A percentile compares a stretch with the other conserved stretches of the same genome.
Evolutionary conservation across 2,329 filamentous ascomycete genomes (phyloP).

Genomic region (Ophidiomyces ophidiicola): DNA sequence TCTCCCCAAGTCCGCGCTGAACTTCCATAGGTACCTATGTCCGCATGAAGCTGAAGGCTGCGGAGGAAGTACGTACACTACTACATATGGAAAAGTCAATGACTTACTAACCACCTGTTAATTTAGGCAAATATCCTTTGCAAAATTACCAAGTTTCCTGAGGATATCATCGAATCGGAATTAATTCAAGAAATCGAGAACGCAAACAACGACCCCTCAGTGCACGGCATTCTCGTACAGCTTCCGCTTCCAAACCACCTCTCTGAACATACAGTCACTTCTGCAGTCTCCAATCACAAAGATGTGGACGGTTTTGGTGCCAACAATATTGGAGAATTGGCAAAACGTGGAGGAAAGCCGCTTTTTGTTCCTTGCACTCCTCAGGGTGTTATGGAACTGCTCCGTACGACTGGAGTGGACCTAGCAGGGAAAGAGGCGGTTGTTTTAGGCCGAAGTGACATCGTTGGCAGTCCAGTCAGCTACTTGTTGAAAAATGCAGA

Average conservation of each 20-base stretch:
- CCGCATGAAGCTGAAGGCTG: conserved; percentile 98
- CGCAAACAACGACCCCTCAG: conserved; percentile 72
- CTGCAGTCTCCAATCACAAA: conserved; percentile 81
- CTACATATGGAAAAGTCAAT: not conserved
- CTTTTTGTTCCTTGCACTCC: conserved; percentile 91
- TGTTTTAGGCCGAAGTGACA: conserved; percentile 88
- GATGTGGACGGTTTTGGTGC: conserved; percentile 96
- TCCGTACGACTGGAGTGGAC: conserved; percentile 72
- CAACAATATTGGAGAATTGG: conserved; percentile 88
- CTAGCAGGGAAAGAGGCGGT: conserved; percentile 85
- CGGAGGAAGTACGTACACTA: conserved; percentile 56
- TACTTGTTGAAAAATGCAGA: conserved; percentile 91
- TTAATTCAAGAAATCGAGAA: conserved; percentile 68
- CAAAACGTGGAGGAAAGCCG: conserved; percentile 83
- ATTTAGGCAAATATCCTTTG: conserved; percentile 77
- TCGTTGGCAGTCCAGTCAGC: conserved; percentile 93
- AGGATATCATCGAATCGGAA: conserved; percentile 70
- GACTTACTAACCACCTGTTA: conserved; percentile 10
- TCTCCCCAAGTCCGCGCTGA: conserved; percentile 2
- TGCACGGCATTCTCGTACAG: conserved; percentile 91
- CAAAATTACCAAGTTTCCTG: conserved; percentile 71
- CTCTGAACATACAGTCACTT: conserved; percentile 81
- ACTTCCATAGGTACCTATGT: conserved; percentile 72
- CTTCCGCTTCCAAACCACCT: conserved; percentile 80
- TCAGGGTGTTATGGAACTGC: conserved; percentile 88